Evolutionary conservation across 75 land plant genomes (phyloP).

Genomic region (Selaginella tamariscina): DNA sequence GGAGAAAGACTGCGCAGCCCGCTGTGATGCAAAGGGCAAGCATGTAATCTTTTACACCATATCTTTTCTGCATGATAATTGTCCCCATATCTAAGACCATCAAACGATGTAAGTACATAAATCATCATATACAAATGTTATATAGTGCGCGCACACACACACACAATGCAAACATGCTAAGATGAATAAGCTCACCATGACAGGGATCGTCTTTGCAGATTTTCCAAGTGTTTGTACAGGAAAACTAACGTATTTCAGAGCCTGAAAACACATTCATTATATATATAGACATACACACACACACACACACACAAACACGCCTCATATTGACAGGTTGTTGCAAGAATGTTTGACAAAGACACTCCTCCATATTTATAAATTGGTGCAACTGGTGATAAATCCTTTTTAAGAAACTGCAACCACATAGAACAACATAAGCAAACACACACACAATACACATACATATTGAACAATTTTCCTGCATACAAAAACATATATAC

Average conservation of each 20-base stretch:
- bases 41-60: conserved; percentile 58
- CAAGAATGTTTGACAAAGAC: conserved; percentile 75
- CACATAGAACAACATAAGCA: neutral
- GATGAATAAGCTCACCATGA: conserved; percentile 49
- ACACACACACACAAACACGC: conserved; percentile 24
- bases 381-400: conserved; percentile 77
- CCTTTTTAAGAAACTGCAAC: conserved; percentile 46
- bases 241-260: conserved; percentile 92
- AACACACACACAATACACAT: too few species aligned
- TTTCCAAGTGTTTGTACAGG: conserved; percentile 95
- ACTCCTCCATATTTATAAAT: conserved; percentile 76
- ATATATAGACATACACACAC: too few species aligned
- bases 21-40: conserved; percentile 70
- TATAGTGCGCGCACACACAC: neutral
- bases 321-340: conserved; percentile 97
- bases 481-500: too few species aligned
- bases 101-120: neutral
- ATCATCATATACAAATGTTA: neutral
- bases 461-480: neutral
- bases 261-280: conserved; percentile 59
- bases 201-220: conserved; percentile 98
- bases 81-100: conserved; percentile 70
- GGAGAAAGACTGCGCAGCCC: conserved; percentile 73
- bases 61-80: conserved; percentile 80
- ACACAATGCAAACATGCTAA: conserved; percentile 2